Base-by-base conservation (phyloP, 805 yeast genomes). In the Metschnikowia continentalis region DNA sequence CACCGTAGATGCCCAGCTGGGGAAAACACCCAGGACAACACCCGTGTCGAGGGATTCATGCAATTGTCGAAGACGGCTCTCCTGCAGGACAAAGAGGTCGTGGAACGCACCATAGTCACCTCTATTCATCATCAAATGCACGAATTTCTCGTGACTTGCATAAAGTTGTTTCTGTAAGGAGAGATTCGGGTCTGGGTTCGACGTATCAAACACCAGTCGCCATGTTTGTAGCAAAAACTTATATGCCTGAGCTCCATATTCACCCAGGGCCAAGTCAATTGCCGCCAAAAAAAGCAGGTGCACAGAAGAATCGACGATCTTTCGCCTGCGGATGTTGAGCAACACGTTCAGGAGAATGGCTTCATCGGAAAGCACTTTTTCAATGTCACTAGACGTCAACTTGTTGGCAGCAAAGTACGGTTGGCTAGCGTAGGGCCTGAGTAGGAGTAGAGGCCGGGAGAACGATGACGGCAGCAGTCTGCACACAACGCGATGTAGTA, bases 91-190 rank as follows among this genome's bases (percentile, higher is more conserved):
- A n/a, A 53, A 20, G 8, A 49, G 53, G 26, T 41, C 43, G 15
- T 38, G 35, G 51, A 70, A 70, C 5, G 61, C 38, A 8, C 52
- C 47, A 51, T 59, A 68, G 32, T 61, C 61, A 35, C 61, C 58
- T 7, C 59, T 54, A 46, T 69, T 69, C 47, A 69, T 63, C 50
- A 67, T 50, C n/a, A 61, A 46, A 42, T 68, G 68, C 15, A 62
- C 54, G 36, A 71, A 49, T 3, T 48, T 50, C 33, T 61, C 62
- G 50, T 62, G 61, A 30, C 59, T 50, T 3, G 46, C 33, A 10
- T 65, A 42, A 17, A 69, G 47, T 23, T 7, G 41, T 38, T 6
- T n/a, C 23, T 51, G 47, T 8, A 44, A 6, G 17, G 8, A 20
- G 6, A 22, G 14, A 6, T 26, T 6, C 35, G 19, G 11, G 38